Base-by-base conservation (phyloP, 2,329 filamentous ascomycete genomes). In the Phialophora verrucosa region DNA sequence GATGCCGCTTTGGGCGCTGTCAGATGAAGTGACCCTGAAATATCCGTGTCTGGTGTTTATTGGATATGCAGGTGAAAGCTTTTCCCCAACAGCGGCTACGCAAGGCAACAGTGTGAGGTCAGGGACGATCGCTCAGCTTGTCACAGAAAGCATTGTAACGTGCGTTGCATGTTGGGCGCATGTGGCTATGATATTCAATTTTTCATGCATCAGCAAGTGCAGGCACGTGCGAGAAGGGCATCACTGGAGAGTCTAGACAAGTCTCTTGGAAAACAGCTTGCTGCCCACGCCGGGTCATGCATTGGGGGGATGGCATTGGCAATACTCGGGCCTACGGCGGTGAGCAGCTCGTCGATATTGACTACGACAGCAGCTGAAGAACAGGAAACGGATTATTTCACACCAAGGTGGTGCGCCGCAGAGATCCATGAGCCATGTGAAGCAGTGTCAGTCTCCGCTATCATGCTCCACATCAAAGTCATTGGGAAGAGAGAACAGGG, bases 1-100 rank as follows among this genome's bases (percentile, higher is more conserved):
- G 73, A 76, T 23, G 75, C 76, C 5, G 79, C 79, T 0, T 72
- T 82, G 32, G 25, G 55, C 23, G 42, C 58, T 62, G 60, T 65
- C 14, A 32, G 69, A 67, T 63, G 29, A 68, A n/a, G 23, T 23
- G 38, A 44, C 14, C 10, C 44, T 14, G 20, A 27, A 51, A 25
- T 51, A 51, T 51, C 49, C 38, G 4, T 44, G 38, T 17, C n/a
- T n/a, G 12, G 17, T 44, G 17, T n/a, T 44, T 17, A 44, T 44
- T 44, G 38, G 38, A 44, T 44, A 44, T n/a, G 5, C 17, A 20
- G 38, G 38, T n/a, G 17, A 20, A 44, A 44, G 17, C 38, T 8
- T n/a, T 5, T n/a, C 17, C 10, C 38, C 8, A 44, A 6, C 17
- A 5, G n/a, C 38, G 38, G 7, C 38, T 7, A 17, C 38, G 5